Evolutionary conservation across 306 rosid genomes (phyloP), one percentile per base, ranked within the genome.

Genomic region (Oxytropis ochrocephala): DNA sequence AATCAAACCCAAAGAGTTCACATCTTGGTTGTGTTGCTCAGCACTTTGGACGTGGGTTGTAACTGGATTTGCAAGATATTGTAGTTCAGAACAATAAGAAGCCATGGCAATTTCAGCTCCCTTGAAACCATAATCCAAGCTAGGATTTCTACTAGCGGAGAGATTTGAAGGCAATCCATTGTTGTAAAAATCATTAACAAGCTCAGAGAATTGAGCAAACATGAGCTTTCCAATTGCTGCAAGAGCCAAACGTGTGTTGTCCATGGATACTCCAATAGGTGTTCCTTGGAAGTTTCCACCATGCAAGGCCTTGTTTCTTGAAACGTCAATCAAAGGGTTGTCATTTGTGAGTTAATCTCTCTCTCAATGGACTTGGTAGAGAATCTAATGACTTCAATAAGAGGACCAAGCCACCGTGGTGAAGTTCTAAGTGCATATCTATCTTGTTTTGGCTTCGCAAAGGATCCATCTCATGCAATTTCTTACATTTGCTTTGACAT

Each of bases 281-380:
- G 98, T 92, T 30, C 98, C 98, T 42, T 92, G 98, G 79, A 92
- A 92, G 68, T 92, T 92, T 2, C 97, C 97, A 36, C 97, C 97
- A 42, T 89, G 96, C 36, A 92, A 16, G 27, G 97, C 97, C 84
- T 87, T 89, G 79, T 92, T 89, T 43, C 97, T 89, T 0, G 97
- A 92, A 11, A 92, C 97, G 59, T 92, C 97, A 19, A 92, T 92
- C 72, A 92, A 50, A 12, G 97, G 97, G 74, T 91, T 91, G 42
- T 91, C 97, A 4, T 92, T 92, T 0, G 89, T 96, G 97, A 92
- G 76, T 92, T 92, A 0, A 92, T 92, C 86, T 92, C 98, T 27
- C 98, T 75, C 64, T 92, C 98, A 17, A 89, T 87, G 0, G 98
- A 92, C 21, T 92, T 92, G 4, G 96, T 89, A 0, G 98, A 85